A percentile compares a stretch with the other conserved stretches of the same genome.
phyloP scores from a whole-genome alignment of 306 rosid genomes.

The Inga laurina region DNA sequence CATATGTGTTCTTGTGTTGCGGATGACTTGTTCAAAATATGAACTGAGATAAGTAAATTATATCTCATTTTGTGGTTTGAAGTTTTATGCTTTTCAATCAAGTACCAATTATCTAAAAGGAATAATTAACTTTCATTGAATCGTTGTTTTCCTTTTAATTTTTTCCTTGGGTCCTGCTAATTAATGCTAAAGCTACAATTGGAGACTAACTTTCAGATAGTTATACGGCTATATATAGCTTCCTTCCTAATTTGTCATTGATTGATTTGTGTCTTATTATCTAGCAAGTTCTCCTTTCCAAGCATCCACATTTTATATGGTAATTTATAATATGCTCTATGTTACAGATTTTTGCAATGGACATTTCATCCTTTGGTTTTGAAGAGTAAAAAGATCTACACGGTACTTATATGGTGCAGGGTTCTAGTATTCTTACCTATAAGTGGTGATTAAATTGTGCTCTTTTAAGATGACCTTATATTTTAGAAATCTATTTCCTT shows the following conservation, averaged over 20 bases:
- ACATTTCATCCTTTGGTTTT: constrained; percentile 90
- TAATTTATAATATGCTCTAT: constrained; percentile 31
- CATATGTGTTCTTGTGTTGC: background rate
- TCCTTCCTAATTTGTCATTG: background rate
- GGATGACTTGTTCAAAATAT: background rate
- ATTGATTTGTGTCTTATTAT: constrained; percentile 5
- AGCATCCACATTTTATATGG: background rate
- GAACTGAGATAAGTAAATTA: constrained; percentile 12
- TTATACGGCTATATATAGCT: background rate
- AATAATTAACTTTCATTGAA: constrained; percentile 10
- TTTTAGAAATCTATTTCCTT: background rate
- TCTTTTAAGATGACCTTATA: constrained; percentile 9
- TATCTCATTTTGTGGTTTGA: constrained; percentile 11
- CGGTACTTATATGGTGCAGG: constrained; percentile 95
- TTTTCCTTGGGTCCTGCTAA: constrained; percentile 15
- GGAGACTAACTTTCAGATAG: no score
- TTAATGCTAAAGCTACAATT: no score
- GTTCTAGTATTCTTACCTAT: constrained; percentile 92
- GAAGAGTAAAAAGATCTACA: constrained; percentile 89
- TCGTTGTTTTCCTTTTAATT: constrained; percentile 22
- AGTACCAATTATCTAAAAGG: background rate
- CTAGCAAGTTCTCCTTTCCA: background rate
- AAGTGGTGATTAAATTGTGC: constrained; percentile 44
- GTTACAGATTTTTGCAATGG: constrained; percentile 76
- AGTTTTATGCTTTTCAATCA: background rate